These are phyloP conservation scores for Lepiota subincarnata DNA, from an alignment of 768 basidiomycete genomes.

Conservation along the genomic window DNA sequence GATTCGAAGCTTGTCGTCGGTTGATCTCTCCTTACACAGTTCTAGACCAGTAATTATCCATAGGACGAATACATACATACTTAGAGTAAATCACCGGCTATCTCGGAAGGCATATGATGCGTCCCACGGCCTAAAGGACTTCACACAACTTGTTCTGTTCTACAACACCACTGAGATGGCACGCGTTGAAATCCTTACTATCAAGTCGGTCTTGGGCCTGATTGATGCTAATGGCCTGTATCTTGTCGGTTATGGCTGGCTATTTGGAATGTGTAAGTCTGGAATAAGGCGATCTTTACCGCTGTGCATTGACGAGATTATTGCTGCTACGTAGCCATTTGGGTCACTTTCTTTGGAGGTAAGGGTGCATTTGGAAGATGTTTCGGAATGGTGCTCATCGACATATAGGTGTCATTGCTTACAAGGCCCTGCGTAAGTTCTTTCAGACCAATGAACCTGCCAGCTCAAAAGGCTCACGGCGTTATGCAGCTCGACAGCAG, in stretches of 20 bases:
- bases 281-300: not conserved
- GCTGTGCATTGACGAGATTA: not conserved
- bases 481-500: slow-evolving; percentile 55
- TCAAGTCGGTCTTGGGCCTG: slow-evolving; percentile 28
- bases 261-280: slow-evolving; percentile 67
- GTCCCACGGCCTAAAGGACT: not conserved
- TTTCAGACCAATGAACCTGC: not conserved
- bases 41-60: slow-evolving; percentile 14
- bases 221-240: slow-evolving; percentile 41
- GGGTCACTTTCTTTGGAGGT: slow-evolving; percentile 70
- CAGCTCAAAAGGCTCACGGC: not conserved
- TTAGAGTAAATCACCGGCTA: slow-evolving; percentile 9
- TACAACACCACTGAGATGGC: not conserved
- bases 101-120: slow-evolving; percentile 6
- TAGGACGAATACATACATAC: not conserved
- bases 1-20: slow-evolving; percentile 87
- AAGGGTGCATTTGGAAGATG: slow-evolving; percentile 5
- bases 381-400: not conserved
- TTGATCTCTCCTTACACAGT: slow-evolving; percentile 34
- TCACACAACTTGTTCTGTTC: slow-evolving; percentile 26
- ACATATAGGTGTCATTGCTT: slow-evolving; percentile 54
- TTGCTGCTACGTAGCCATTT: slow-evolving; percentile 35
- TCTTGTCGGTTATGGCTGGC: slow-evolving; percentile 53
- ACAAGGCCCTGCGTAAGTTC: slow-evolving; percentile 51
- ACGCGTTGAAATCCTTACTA: slow-evolving; percentile 28